A percentile compares a stretch with the other conserved stretches of the same genome.
These are phyloP conservation scores for Trebouxiophyceae sp. DNA, from an alignment of 163 green algal genomes.

Conservation along the genomic window DNA sequence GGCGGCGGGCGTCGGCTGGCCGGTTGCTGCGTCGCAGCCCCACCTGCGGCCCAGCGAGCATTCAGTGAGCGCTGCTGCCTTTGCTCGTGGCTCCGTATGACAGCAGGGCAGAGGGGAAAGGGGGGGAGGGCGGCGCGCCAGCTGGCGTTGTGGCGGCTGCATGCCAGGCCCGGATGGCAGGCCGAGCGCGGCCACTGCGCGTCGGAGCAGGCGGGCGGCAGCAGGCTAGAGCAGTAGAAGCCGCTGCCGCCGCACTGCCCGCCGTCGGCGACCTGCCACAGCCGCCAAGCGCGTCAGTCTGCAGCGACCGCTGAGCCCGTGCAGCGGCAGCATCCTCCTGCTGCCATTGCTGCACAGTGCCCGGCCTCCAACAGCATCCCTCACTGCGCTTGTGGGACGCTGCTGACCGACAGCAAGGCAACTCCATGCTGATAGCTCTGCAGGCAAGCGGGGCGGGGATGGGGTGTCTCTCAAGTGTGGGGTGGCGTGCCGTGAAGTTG, in stretches of 20 bases:
- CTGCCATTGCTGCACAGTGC: too few species aligned
- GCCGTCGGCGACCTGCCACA: background rate
- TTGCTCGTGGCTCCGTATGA: too few species aligned
- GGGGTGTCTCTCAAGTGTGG: background rate
- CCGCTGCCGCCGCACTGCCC: background rate
- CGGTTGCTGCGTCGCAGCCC: too few species aligned
- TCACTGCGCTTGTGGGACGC: too few species aligned
- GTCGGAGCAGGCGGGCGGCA: background rate
- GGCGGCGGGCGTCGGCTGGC: too few species aligned
- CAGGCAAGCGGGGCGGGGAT: background rate
- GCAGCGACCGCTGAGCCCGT: background rate
- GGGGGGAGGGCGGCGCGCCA: background rate
- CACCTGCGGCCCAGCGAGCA: background rate
- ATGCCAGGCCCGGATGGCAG: background rate
- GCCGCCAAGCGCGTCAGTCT: background rate
- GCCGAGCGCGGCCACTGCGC: background rate
- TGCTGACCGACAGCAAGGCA: too few species aligned
- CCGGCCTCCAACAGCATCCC: too few species aligned
- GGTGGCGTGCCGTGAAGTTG: background rate
- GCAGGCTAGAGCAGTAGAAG: background rate
- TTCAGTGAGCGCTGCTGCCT: background rate
- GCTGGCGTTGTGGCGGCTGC: background rate
- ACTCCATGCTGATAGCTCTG: too few species aligned
- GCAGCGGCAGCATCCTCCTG: too few species aligned
- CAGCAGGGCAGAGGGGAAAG: too few species aligned